A percentile compares a stretch with the other conserved stretches of the same genome.
Conservation (phyloP, 208 protist species). For the Leishmania guyanensis region DNA sequence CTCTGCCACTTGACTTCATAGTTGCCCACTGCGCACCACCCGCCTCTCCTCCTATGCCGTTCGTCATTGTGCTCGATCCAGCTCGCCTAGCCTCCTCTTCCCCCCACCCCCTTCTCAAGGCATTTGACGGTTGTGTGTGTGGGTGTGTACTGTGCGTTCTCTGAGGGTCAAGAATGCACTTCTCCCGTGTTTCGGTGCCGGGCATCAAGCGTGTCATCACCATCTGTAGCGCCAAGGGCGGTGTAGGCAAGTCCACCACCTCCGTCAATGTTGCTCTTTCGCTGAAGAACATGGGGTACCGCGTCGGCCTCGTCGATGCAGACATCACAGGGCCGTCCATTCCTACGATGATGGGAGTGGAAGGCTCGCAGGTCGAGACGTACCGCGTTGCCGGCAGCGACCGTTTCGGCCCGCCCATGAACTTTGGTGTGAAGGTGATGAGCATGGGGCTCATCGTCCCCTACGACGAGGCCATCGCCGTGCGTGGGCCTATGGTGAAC, state of each 20-base stretch:
- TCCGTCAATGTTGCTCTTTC: slow-evolving; percentile 89
- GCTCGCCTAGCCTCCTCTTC: neutral
- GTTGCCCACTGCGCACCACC: neutral
- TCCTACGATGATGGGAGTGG: slow-evolving; percentile 86
- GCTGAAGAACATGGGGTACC: slow-evolving; percentile 76
- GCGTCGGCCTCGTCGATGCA: slow-evolving; percentile 90
- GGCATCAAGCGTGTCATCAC: slow-evolving; percentile 85
- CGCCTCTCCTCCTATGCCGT: neutral
- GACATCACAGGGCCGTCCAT: slow-evolving; percentile 94
- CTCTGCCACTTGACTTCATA: neutral
- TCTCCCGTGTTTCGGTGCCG: slow-evolving; percentile 51
- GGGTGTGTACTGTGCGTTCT: neutral
- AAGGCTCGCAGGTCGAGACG: slow-evolving; percentile 80
- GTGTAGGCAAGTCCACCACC: slow-evolving; percentile 94
- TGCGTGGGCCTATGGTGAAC: slow-evolving; percentile 92
- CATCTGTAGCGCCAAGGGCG: slow-evolving; percentile 92
- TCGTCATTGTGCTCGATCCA: neutral
- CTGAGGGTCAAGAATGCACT: slow-evolving; percentile 32
- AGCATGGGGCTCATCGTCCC: slow-evolving; percentile 91
- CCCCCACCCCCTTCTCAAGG: neutral
- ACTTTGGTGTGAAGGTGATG: slow-evolving; percentile 93
- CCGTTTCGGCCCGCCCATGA: slow-evolving; percentile 82
- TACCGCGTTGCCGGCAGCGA: slow-evolving; percentile 85
- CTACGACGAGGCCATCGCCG: slow-evolving; percentile 89
- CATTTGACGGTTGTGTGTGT: neutral